Evolutionary conservation across 805 yeast species (phyloP), one percentile per base, ranked within the genome.

Genomic region (Danielia oregonensis): DNA sequence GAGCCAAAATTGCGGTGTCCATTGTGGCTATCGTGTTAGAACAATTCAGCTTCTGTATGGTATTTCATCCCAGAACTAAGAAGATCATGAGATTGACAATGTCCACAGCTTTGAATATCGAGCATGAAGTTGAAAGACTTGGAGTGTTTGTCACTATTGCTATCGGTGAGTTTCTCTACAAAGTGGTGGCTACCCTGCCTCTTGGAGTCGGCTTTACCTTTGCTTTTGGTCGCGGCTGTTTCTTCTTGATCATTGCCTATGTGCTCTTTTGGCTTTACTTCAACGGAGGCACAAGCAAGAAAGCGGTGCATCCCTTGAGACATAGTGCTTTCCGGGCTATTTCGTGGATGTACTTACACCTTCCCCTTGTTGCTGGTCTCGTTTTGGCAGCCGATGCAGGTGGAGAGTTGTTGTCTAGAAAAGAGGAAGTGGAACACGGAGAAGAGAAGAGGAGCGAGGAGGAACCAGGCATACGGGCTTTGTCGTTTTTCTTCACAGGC

Each of bases 51-150:
- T 74, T 60, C 44, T 27, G 50, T n/a, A 5, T 64, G 1, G 47
- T 65, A 21, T 73, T 64, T 43, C 78, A 71, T 41, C 82, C 83
- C 3, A 42, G 51, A 50, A 55, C 64, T 37, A 76, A 76, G 46
- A 62, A 49, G 22, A n/a, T 53, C 13, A 36, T 78, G 40, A 55
- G 62, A 8, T 50, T 72, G 33, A 64, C 61, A 10, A 68, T 65
- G 36, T 68, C 81, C 8, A 76, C 86, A 0, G 85, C 85, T 1
- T 51, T 78, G 40, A 78, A 77, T 48, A 75, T 80, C 36, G 84
- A 78, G 43, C 85, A 79, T 48, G 83, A 78, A 49, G 80, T 76
- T 17, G 86, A 80, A 48, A 53, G 86, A 36, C 67, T 63, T 46
- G 66, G 72, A 2, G 75, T 79, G 0, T 79, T 79, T 48, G 78